Conservation (phyloP, 2,329 filamentous ascomycete genomes). For the Pseudogymnoascus sp. region DNA sequence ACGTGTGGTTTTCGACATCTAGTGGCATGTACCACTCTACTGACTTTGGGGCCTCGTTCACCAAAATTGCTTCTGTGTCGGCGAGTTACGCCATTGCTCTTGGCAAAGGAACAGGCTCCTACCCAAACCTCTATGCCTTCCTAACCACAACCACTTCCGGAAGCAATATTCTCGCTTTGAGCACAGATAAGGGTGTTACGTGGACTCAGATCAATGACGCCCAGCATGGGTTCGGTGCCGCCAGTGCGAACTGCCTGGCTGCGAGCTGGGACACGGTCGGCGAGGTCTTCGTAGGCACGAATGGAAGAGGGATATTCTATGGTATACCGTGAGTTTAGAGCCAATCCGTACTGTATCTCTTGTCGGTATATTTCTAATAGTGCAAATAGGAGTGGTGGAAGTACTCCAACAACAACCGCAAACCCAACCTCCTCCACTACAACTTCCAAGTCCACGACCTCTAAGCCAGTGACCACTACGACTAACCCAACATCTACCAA, state of each 20-base stretch:
- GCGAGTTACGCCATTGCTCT: conserved; percentile 17
- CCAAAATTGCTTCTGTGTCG: conserved; percentile 15
- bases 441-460: background rate
- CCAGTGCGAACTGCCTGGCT: conserved; percentile 22
- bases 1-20: conserved; percentile 50
- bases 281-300: conserved; percentile 28
- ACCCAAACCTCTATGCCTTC: conserved; percentile 24
- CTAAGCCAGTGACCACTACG: conserved; percentile 7
- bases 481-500: conserved; percentile 2
- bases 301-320: conserved; percentile 29
- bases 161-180: conserved; percentile 21
- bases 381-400: conserved; percentile 14
- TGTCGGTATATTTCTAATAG: background rate
- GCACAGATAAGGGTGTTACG: conserved; percentile 22
- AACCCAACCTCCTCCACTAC: conserved; percentile 13
- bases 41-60: conserved; percentile 39
- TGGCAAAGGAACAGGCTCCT: conserved; percentile 19
- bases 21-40: conserved; percentile 45
- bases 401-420: conserved; percentile 19
- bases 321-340: conserved; percentile 16
- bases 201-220: conserved; percentile 26
- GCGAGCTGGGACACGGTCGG: conserved; percentile 24
- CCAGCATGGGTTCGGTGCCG: conserved; percentile 22
- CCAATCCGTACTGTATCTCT: background rate
- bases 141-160: conserved; percentile 20